Conservation (phyloP, 2,329 filamentous ascomycete species). For the Apiospora aurea region DNA sequence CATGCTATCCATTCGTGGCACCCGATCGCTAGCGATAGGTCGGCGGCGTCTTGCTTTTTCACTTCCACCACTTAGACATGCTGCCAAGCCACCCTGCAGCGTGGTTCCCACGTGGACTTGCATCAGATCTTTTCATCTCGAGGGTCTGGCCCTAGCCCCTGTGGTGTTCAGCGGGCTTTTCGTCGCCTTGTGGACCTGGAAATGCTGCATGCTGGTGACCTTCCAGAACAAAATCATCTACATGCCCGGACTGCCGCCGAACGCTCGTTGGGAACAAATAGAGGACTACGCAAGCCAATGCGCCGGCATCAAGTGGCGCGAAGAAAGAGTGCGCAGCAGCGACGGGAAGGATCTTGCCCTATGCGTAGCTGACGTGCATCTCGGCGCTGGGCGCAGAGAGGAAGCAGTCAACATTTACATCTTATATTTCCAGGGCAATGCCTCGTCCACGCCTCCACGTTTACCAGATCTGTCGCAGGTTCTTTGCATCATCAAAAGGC, state of each 20-base stretch:
- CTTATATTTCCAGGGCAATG: constrained; percentile 67
- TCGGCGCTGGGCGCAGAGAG: constrained; percentile 30
- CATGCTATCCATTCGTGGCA: constrained; percentile 5
- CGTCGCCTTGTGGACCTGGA: constrained; percentile 68
- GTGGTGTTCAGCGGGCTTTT: constrained; percentile 71
- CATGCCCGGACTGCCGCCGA: constrained; percentile 78
- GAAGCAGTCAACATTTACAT: constrained; percentile 55
- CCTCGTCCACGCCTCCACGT: constrained; percentile 63
- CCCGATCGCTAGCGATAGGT: constrained; percentile 11
- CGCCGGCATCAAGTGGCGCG: constrained; percentile 70
- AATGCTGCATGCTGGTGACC: constrained; percentile 76
- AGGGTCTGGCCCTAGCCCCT: constrained; percentile 66
- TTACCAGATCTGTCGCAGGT: constrained; percentile 63
- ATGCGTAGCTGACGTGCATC: constrained; percentile 56
- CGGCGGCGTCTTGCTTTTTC: constrained; percentile 11
- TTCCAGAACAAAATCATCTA: constrained; percentile 87
- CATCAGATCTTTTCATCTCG: constrained; percentile 43
- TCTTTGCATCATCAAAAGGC: constrained; percentile 53
- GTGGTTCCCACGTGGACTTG: constrained; percentile 30
- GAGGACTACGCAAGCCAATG: constrained; percentile 67
- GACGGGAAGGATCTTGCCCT: constrained; percentile 73
- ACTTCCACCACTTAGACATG: constrained; percentile 7
- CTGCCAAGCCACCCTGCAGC: constrained; percentile 33
- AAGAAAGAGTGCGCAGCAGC: constrained; percentile 63
- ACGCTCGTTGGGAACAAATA: constrained; percentile 72